These are phyloP conservation scores for Aspergillus terreus DNA, from an alignment of 2,329 filamentous ascomycete genomes.

Conservation along the genomic window DNA sequence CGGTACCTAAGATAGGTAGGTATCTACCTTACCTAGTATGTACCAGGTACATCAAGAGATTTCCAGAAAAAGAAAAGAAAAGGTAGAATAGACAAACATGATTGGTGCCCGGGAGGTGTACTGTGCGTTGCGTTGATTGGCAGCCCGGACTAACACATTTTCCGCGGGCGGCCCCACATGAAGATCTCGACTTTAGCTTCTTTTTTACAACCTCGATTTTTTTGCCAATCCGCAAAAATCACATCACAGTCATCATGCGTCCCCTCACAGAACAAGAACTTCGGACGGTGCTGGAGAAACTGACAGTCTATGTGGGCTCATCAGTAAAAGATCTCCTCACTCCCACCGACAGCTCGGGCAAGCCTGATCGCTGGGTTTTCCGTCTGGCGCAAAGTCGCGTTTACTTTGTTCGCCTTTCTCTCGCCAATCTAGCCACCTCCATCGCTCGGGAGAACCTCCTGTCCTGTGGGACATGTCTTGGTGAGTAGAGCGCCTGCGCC, in stretches of 20 bases:
- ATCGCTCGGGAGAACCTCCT: conserved; percentile 78
- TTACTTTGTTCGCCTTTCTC: conserved; percentile 85
- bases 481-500: conserved; percentile 35
- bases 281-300: conserved; percentile 79
- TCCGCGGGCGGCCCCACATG: too few species aligned
- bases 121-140: too few species aligned
- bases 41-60: too few species aligned
- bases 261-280: conserved; percentile 66
- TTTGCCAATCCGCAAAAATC: too few species aligned
- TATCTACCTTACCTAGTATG: too few species aligned
- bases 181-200: too few species aligned
- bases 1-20: too few species aligned
- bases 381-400: conserved; percentile 77
- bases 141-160: too few species aligned
- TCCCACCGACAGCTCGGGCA: conserved; percentile 57
- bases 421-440: conserved; percentile 87
- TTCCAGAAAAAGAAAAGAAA: too few species aligned
- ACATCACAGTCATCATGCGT: conserved; percentile 55
- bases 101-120: too few species aligned
- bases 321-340: conserved; percentile 82
- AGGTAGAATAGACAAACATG: too few species aligned
- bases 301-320: conserved; percentile 87
- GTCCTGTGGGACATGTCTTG: conserved; percentile 79
- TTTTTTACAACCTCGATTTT: too few species aligned
- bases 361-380: conserved; percentile 73